Evolutionary conservation across 495 filamentous ascomycete species (phyloP).

Genomic region (Hypoxylon rickii): DNA sequence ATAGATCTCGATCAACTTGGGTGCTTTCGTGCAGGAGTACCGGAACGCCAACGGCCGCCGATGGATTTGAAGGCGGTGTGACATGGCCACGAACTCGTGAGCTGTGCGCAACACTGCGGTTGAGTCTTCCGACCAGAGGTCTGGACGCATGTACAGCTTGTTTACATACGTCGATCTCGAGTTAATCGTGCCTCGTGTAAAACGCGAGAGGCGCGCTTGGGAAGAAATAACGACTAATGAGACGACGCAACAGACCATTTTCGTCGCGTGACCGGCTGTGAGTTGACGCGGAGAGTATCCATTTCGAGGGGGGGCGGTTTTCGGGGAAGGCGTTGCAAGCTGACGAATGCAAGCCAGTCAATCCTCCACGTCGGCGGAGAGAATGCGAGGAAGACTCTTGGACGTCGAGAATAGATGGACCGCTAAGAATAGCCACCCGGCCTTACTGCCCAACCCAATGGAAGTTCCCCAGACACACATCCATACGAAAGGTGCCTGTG

Average conservation of each 20-base stretch:
- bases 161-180: conserved; percentile 18
- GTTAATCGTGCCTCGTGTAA: conserved; percentile 7
- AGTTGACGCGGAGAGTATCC: conserved; percentile 14
- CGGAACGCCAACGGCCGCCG: neutral
- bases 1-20: conserved; percentile 25
- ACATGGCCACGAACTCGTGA: conserved; percentile 28
- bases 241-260: conserved; percentile 15
- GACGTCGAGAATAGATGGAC: neutral
- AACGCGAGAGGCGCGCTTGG: conserved; percentile 25
- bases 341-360: conserved; percentile 21
- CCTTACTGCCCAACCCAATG: conserved; percentile 30
- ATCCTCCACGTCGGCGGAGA: conserved; percentile 5
- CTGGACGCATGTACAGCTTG: conserved; percentile 7
- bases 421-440: conserved; percentile 9
- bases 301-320: conserved; percentile 12
- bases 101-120: conserved; percentile 17
- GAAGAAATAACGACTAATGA: conserved; percentile 25
- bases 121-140: conserved; percentile 10
- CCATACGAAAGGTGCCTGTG: neutral
- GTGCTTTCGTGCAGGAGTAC: neutral
- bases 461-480: neutral
- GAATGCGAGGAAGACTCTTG: neutral
- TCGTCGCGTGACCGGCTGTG: conserved; percentile 27
- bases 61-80: conserved; percentile 17
- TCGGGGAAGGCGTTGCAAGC: conserved; percentile 1